Conservation (phyloP, 169 alveolate genomes). For the Plasmodium malariae region DNA sequence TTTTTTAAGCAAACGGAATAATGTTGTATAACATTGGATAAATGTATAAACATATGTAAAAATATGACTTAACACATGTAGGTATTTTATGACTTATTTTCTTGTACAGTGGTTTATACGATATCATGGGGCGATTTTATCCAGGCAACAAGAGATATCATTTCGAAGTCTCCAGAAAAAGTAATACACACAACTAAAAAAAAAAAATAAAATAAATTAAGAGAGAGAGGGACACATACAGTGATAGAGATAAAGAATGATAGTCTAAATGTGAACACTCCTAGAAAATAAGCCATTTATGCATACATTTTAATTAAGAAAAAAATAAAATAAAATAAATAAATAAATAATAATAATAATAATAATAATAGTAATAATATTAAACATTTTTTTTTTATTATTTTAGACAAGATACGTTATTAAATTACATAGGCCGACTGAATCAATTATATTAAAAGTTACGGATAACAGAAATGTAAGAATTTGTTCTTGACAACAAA, state of each 20-base stretch:
- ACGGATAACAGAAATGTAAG: slow-evolving; percentile 70
- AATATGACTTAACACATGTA: too few relatives aligned
- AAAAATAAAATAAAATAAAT: not conserved
- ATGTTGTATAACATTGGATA: too few relatives aligned
- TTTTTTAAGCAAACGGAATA: too few relatives aligned
- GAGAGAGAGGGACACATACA: not conserved
- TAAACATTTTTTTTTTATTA: slow-evolving; percentile 18
- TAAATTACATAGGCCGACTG: slow-evolving; percentile 65
- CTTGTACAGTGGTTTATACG: slow-evolving; percentile 72
- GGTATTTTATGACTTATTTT: slow-evolving; percentile 10
- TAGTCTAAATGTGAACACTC: not conserved
- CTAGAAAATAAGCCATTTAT: not conserved
- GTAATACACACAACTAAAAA: slow-evolving; percentile 14
- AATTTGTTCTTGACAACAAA: not conserved
- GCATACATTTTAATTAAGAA: not conserved
- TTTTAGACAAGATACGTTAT: slow-evolving; percentile 74
- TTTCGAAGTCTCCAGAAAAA: slow-evolving; percentile 55
- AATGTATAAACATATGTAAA: too few relatives aligned
- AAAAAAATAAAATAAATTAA: not conserved
- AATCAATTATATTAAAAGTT: slow-evolving; percentile 63
- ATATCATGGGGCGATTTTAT: slow-evolving; percentile 63
- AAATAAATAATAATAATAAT: too few relatives aligned
- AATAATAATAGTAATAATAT: not conserved
- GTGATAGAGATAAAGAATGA: not conserved
- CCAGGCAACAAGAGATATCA: slow-evolving; percentile 57